These are phyloP conservation scores for Cryptosporidium tyzzeri DNA, from an alignment of 169 alveolate species.

Conservation along the genomic window DNA sequence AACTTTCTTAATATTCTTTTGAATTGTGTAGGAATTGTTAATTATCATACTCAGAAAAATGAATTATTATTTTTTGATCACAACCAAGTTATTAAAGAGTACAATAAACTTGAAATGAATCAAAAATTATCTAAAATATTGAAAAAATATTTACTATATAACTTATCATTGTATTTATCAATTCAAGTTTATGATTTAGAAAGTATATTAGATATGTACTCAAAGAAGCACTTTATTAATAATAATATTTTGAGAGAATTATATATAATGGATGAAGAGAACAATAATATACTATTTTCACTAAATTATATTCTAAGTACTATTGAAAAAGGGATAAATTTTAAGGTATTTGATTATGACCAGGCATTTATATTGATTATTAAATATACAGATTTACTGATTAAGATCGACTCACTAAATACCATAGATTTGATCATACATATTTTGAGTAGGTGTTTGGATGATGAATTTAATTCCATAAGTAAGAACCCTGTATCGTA, in stretches of 20 bases:
- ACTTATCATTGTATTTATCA: constrained; percentile 50
- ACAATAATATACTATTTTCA: constrained; percentile 37
- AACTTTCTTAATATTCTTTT: constrained; percentile 22
- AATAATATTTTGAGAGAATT: constrained; percentile 26
- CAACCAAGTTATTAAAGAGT: neutral
- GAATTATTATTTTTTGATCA: neutral
- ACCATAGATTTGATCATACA: constrained; percentile 43
- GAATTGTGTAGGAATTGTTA: neutral
- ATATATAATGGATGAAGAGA: constrained; percentile 47
- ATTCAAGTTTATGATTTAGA: constrained; percentile 63
- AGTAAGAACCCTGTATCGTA: neutral
- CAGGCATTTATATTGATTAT: constrained; percentile 18
- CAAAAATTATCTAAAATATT: constrained; percentile 14
- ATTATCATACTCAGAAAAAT: neutral
- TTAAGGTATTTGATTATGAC: constrained; percentile 29
- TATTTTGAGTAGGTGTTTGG: constrained; percentile 34
- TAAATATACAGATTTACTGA: constrained; percentile 34
- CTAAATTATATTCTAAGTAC: constrained; percentile 31
- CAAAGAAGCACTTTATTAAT: constrained; percentile 43
- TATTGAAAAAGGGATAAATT: constrained; percentile 61
- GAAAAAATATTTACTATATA: constrained; percentile 36
- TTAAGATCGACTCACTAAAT: constrained; percentile 30
- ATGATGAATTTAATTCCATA: neutral
- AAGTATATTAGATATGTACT: constrained; percentile 58
- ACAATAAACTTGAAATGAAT: constrained; percentile 24